Evolutionary conservation across 768 basidiomycete genomes (phyloP), one percentile per base, ranked within the genome.

Genomic region (Rubroboletus satanas): DNA sequence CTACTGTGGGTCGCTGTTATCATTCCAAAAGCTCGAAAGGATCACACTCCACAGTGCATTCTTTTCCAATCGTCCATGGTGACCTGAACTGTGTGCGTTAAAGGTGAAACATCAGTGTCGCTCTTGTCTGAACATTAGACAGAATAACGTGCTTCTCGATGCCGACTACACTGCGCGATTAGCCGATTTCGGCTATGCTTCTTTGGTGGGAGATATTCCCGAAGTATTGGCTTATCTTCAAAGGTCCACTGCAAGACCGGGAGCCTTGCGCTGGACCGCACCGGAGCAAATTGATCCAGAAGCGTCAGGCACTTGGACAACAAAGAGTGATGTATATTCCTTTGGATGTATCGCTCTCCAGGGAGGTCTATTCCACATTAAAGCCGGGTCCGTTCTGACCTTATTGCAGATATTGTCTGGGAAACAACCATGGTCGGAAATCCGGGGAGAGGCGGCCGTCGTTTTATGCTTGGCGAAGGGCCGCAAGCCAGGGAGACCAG

Each of bases 261-360:
- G 62, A 4, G 73, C 77, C 10, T 66, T 78, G 31, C 72, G 78
- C 0, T 79, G 77, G 75, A 71, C 71, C 2, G 78, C 78, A 36
- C 65, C 76, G 0, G 62, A 72, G 11, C 65, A 61, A 49, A 7
- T 79, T 2, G 23, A 60, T 18, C 46, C 62, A 5, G 65, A 70
- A 2, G 37, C 31, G 3, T 7, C 10, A n/a, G 29, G 10, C 7
- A 14, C 5, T 0, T 31, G 2, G 15, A 61, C 62, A 5, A 41
- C 45, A 4, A 52, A 50, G 38, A 63, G 50, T 15, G 62, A 64
- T 18, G 49, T 64, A n/a, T 64, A 55, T 28, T 65, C 63, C 0
- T 65, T 61, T 26, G 63, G 63, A 9, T 76, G 75, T 57, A 66
- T 78, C 9, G 32, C 33, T 9, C 63, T 65, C 7, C 63, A 65